Evolutionary conservation across 2,329 filamentous ascomycete genomes (phyloP).

Genomic region (Fusarium verticillioides): DNA sequence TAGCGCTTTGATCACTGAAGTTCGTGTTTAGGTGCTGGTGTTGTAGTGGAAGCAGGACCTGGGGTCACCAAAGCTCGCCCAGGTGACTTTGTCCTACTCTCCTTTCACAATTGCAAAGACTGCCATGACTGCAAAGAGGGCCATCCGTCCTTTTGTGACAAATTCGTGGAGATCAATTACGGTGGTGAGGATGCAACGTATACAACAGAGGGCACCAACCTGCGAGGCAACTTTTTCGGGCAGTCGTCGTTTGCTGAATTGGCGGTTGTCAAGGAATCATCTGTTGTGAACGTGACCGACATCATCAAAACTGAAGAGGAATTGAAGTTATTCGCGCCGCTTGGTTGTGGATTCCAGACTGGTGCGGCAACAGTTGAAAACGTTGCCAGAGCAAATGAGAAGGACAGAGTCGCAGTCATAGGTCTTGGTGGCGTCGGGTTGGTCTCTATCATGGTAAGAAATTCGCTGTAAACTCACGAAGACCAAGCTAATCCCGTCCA

Average conservation of each 20-base stretch:
- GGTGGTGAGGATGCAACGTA: not conserved
- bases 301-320: not conserved
- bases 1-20: not conserved
- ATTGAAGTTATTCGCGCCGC: not conserved
- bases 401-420: not conserved
- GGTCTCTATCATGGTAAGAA: not conserved
- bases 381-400: not conserved
- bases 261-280: not conserved
- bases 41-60: not conserved
- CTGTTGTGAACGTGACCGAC: not conserved
- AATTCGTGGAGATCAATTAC: not conserved
- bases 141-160: not conserved
- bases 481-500: not conserved
- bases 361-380: not conserved
- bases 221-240: not conserved
- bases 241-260: conserved; percentile 1
- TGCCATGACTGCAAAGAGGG: not conserved
- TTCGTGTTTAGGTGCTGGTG: not conserved
- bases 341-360: conserved; percentile 1
- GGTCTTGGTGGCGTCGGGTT: conserved; percentile 4
- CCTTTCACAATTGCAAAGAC: not conserved
- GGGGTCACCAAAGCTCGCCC: not conserved
- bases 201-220: not conserved
- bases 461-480: accelerated
- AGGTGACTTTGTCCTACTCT: not conserved